Evolutionary conservation across 805 yeast genomes (phyloP).

Genomic region (Pichia occidentalis): DNA sequence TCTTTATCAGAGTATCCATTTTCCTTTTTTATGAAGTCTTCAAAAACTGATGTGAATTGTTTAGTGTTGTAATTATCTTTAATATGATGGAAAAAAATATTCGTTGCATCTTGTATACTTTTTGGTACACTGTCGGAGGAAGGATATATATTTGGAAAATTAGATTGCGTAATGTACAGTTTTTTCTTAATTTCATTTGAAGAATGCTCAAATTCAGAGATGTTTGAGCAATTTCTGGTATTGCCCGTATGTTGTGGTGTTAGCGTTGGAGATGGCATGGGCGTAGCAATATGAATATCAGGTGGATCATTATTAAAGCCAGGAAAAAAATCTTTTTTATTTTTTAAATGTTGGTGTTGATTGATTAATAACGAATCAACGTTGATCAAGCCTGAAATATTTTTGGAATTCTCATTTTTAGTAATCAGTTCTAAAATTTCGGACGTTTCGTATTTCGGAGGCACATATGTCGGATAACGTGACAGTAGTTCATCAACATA

Average conservation of each 20-base stretch:
- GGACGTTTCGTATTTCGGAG: conserved; percentile 45
- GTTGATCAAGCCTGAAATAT: conserved; percentile 20
- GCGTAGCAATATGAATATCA: conserved; percentile 71
- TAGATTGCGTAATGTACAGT: conserved; percentile 29
- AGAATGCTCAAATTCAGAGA: conserved; percentile 26
- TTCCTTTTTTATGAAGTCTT: conserved; percentile 65
- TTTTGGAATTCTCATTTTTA: conserved; percentile 15
- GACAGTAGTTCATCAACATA: conserved; percentile 69
- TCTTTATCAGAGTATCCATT: conserved; percentile 34
- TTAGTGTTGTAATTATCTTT: conserved; percentile 60
- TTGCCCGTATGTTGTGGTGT: conserved; percentile 39
- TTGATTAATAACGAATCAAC: conserved; percentile 27
- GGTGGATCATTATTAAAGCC: conserved; percentile 21
- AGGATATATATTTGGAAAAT: conserved; percentile 30
- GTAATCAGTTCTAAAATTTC: conserved; percentile 33
- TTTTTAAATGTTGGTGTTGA: conserved; percentile 28
- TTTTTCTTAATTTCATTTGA: conserved; percentile 29
- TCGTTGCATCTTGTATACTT: conserved; percentile 75
- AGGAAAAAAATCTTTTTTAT: conserved; percentile 7
- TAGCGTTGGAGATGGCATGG: conserved; percentile 76
- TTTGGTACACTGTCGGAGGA: conserved; percentile 44
- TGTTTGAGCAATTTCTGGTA: conserved; percentile 21
- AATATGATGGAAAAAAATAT: conserved; percentile 54
- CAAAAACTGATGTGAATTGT: conserved; percentile 69
- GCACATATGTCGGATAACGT: conserved; percentile 65